These are phyloP conservation scores for Leishmania arabica DNA, from an alignment of 208 protist species.

Conservation along the genomic window DNA sequence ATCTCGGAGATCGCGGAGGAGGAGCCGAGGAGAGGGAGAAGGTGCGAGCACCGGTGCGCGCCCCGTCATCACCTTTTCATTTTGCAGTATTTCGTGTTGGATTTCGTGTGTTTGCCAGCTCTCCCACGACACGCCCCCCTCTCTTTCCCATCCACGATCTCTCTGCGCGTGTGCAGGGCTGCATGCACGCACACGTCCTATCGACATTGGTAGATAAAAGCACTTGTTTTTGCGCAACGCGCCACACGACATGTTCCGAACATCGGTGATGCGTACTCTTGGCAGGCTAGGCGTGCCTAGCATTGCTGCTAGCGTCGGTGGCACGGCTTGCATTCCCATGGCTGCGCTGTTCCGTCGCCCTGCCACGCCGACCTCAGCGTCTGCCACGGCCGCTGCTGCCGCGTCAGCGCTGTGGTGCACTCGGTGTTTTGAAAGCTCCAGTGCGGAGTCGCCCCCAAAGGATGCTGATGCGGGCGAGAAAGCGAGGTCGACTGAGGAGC, in stretches of 20 bases:
- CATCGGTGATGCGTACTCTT: not conserved
- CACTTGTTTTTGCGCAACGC: not conserved
- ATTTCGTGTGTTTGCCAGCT: not conserved
- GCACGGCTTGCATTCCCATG: not conserved
- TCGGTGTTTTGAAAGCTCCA: slow-evolving; percentile 6
- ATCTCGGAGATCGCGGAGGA: not conserved
- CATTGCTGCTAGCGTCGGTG: not conserved
- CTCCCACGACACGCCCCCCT: not conserved
- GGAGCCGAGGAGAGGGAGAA: not conserved
- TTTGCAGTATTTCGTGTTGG: not conserved
- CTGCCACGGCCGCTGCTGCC: not conserved
- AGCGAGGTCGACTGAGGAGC: not conserved
- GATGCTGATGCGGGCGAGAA: not conserved
- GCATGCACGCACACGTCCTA: not conserved
- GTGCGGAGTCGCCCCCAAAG: not conserved
- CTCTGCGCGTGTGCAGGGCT: not conserved
- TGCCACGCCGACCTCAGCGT: not conserved
- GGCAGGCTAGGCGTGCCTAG: not conserved
- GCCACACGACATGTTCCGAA: not conserved
- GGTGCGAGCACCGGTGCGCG: no score
- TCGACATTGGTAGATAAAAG: not conserved
- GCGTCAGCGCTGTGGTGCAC: slow-evolving; percentile 2
- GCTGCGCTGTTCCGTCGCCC: not conserved
- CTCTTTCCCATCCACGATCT: not conserved
- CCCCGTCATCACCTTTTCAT: not conserved